Conservation (phyloP, 2,329 filamentous ascomycete species). For the Knoxdaviesia capensis region DNA sequence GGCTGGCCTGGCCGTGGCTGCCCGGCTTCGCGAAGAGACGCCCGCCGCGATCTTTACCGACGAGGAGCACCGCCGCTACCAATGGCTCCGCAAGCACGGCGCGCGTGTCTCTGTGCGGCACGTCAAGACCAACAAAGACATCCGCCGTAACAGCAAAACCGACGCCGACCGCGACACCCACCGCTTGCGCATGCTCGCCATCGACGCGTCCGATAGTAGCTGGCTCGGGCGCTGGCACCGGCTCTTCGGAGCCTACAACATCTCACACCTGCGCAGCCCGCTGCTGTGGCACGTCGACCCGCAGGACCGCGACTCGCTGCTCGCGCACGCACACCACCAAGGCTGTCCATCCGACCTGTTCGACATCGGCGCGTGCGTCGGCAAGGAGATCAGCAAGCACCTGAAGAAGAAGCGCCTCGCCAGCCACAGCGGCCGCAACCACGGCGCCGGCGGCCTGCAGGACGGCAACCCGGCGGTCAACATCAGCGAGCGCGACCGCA, state of each 20-base stretch:
- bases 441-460: neutral
- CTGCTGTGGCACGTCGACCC: slow-evolving; percentile 76
- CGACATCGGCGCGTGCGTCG: slow-evolving; percentile 56
- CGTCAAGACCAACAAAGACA: slow-evolving; percentile 14
- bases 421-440: slow-evolving; percentile 12
- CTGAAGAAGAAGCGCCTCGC: slow-evolving; percentile 40
- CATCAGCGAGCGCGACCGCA: slow-evolving; percentile 46
- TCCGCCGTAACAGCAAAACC: slow-evolving; percentile 2
- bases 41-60: slow-evolving; percentile 68
- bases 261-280: slow-evolving; percentile 52
- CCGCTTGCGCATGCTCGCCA: slow-evolving; percentile 30
- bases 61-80: slow-evolving; percentile 63
- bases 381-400: slow-evolving; percentile 65
- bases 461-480: slow-evolving; percentile 13
- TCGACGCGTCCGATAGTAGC: slow-evolving; percentile 40
- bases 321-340: slow-evolving; percentile 45
- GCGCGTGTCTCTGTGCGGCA: slow-evolving; percentile 36
- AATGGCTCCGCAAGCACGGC: slow-evolving; percentile 51
- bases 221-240: slow-evolving; percentile 58
- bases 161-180: slow-evolving; percentile 1
- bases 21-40: slow-evolving; percentile 49
- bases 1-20: slow-evolving; percentile 53
- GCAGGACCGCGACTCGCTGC: slow-evolving; percentile 49
- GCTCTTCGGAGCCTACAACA: slow-evolving; percentile 48
- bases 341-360: slow-evolving; percentile 41